Percentiles rank a stretch among this genome's conserved stretches.
phyloP scores from a whole-genome alignment of 305 asterid genomes.

The Rubia peregrina region DNA sequence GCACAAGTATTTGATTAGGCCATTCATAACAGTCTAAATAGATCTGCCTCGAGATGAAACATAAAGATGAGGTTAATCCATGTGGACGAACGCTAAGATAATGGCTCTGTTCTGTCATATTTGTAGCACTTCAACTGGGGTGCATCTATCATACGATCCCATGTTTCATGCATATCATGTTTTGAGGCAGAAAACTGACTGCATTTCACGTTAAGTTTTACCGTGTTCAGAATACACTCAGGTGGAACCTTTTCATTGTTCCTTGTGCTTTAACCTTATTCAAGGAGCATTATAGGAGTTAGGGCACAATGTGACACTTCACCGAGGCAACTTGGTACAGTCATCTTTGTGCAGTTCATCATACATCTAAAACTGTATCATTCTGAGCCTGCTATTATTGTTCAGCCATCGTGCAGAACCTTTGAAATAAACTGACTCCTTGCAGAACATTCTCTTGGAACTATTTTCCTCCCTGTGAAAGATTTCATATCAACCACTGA shows the following conservation, averaged over 20 bases:
- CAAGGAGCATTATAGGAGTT: background rate
- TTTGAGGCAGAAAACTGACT: background rate
- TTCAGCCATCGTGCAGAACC: conserved; percentile 3
- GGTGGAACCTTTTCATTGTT: background rate
- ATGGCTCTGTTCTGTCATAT: background rate
- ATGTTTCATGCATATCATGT: background rate
- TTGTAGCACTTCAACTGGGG: background rate
- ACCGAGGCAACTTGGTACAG: background rate
- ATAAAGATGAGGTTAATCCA: background rate
- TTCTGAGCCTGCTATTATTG: background rate
- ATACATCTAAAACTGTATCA: background rate
- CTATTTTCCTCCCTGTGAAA: background rate
- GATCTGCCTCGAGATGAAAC: background rate
- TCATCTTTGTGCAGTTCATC: background rate
- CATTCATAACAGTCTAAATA: background rate
- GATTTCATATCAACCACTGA: background rate
- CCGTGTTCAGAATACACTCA: background rate
- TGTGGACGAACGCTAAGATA: background rate
- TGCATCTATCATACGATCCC: background rate
- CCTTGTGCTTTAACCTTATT: background rate
- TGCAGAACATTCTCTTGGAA: background rate
- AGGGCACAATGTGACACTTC: background rate
- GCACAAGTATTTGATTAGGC: background rate
- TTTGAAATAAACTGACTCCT: background rate
- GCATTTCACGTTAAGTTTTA: background rate